Conservation (phyloP, 768 basidiomycete species). For the Pleurotus cornucopiae region DNA sequence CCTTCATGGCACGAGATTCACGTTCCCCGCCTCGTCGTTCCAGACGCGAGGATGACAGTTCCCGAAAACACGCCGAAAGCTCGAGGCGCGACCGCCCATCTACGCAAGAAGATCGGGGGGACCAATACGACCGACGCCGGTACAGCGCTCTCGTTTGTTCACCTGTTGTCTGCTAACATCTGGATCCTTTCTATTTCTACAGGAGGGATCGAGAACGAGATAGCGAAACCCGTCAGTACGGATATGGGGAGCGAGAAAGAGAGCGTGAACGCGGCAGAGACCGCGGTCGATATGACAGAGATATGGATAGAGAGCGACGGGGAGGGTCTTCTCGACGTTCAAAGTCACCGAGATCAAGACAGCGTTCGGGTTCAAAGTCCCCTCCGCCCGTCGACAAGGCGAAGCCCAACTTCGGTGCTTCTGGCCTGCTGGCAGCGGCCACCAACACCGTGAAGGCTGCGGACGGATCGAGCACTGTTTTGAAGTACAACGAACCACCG, state of each 20-base stretch:
- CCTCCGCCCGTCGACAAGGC: conserved; percentile 51
- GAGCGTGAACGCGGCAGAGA: conserved; percentile 14
- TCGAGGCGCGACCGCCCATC: conserved; percentile 3
- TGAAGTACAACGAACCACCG: conserved; percentile 98
- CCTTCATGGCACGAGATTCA: neutral
- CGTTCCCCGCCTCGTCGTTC: conserved; percentile 3
- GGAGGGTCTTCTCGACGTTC: conserved; percentile 45
- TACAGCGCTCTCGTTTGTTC: neutral
- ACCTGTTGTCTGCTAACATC: neutral
- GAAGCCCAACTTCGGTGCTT: conserved; percentile 87
- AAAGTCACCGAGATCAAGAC: conserved; percentile 40
- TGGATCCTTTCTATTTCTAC: neutral
- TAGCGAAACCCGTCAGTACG: neutral
- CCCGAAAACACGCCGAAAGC: conserved; percentile 6
- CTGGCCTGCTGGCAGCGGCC: conserved; percentile 91
- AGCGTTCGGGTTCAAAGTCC: conserved; percentile 38
- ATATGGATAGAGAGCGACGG: conserved; percentile 24
- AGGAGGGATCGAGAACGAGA: neutral
- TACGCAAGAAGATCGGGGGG: neutral
- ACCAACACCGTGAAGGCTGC: conserved; percentile 83
- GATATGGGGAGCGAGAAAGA: conserved; percentile 12
- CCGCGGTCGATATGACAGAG: conserved; percentile 14
- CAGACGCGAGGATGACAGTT: neutral
- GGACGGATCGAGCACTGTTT: conserved; percentile 75
- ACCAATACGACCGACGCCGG: conserved; percentile 1